Base-by-base conservation (phyloP, 1,284 basidiomycete genomes). In the Trametes polyzona region DNA sequence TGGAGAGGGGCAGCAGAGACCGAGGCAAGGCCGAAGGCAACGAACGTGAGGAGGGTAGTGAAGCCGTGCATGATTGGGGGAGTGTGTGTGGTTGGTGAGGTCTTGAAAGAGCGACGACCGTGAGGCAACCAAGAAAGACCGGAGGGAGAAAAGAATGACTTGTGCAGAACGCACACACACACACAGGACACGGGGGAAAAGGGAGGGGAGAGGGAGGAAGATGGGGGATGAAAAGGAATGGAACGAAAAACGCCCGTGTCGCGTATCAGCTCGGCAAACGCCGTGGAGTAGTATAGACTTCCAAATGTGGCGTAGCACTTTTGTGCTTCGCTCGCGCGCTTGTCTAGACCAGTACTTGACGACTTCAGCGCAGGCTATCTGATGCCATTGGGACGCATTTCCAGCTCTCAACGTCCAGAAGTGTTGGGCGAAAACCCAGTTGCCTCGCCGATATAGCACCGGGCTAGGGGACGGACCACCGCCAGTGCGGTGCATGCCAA, bases 1-100 rank as follows among this genome's bases (percentile, higher is more conserved):
- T 54, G 49, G 11, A 47, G 36, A 33, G 62, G 66, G 19, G 61
- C 65, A 61, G 62, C 59, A 27, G 59, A 59, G 39, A 64, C 57
- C 32, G 65, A 61, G 24, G 52, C 55, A 46, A 64, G 50, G 41
- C 55, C 41, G 49, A 66, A 40, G 50, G 60, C 63, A 19, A 69
- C 55, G 61, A 67, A 35, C 40, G 63, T 58, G 43, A 67, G 61
- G 56, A 67, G 52, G 30, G 66, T 63, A 59, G 55, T 64, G 59
- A 63, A 63, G 19, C 61, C 63, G 57, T 63, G 58, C 67, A 69
- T 68, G 55, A n/a, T 30, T 55, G 52, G 44, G 21, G 21, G 32
- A 12, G n/a, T 19, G 52, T 12, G 19, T 27, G 21, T 14, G 37
- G 46, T 26, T 12, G 36, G 47, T 35, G 47, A 51, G 41, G 41